These are phyloP conservation scores for Penicillium capsulatum DNA, from an alignment of 2,329 filamentous ascomycete genomes.

Conservation along the genomic window DNA sequence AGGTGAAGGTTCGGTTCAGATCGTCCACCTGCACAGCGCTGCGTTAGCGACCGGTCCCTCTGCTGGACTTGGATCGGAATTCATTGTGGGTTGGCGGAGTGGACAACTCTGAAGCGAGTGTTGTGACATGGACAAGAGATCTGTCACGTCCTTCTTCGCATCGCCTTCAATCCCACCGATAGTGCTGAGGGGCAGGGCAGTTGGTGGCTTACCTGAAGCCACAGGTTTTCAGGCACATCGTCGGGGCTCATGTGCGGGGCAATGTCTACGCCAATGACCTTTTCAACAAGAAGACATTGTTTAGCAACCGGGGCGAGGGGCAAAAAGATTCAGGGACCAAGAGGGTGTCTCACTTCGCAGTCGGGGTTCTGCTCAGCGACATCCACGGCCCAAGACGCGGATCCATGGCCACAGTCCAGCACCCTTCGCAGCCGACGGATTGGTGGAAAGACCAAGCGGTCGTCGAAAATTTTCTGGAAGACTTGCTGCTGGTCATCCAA, in stretches of 20 bases:
- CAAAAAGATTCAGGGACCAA: not conserved
- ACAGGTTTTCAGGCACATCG: slow-evolving; percentile 61
- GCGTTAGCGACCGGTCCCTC: slow-evolving; percentile 16
- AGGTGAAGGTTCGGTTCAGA: slow-evolving; percentile 65
- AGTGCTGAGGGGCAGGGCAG: slow-evolving; percentile 3
- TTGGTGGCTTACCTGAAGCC: slow-evolving; percentile 53
- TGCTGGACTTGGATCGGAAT: not conserved
- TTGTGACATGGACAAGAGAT: not conserved
- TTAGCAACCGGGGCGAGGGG: slow-evolving; percentile 14
- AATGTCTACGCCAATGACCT: slow-evolving; percentile 70
- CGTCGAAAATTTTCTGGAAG: slow-evolving; percentile 61
- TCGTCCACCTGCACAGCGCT: slow-evolving; percentile 55
- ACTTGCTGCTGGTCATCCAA: slow-evolving; percentile 61
- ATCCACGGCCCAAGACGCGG: slow-evolving; percentile 66
- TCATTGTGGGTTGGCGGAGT: not conserved
- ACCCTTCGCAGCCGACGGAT: slow-evolving; percentile 55
- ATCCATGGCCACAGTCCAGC: slow-evolving; percentile 69
- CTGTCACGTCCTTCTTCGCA: not conserved
- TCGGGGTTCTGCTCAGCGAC: slow-evolving; percentile 61
- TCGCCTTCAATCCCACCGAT: too few species aligned
- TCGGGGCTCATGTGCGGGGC: slow-evolving; percentile 66
- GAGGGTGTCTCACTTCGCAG: slow-evolving; percentile 54
- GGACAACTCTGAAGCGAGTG: not conserved
- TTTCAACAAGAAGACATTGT: slow-evolving; percentile 11
- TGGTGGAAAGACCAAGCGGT: slow-evolving; percentile 66